Conservation (phyloP, 805 yeast species). For the Kuraishia floccosa region DNA sequence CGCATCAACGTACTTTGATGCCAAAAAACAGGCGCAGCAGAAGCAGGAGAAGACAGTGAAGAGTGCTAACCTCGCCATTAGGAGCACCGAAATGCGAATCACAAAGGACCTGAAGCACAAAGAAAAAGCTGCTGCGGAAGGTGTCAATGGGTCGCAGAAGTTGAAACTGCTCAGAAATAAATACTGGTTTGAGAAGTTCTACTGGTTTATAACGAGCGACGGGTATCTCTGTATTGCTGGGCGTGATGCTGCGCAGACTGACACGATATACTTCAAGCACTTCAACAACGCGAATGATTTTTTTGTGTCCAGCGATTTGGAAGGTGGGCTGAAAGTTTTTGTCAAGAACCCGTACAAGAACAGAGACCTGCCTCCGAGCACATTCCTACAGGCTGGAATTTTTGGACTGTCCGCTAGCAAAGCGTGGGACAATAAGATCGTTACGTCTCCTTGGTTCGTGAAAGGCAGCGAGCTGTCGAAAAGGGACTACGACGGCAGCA, state of each 20-base stretch:
- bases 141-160: constrained; percentile 13
- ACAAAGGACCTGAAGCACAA: constrained; percentile 59
- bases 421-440: constrained; percentile 84
- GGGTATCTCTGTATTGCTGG: constrained; percentile 84
- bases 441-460: constrained; percentile 83
- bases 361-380: constrained; percentile 71
- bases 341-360: constrained; percentile 69
- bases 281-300: constrained; percentile 59
- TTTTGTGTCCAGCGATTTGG: constrained; percentile 64
- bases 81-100: constrained; percentile 73
- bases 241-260: constrained; percentile 68
- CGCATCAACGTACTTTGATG: constrained; percentile 70
- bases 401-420: constrained; percentile 70
- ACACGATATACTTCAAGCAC: constrained; percentile 69
- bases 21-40: constrained; percentile 61
- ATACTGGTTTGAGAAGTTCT: constrained; percentile 88
- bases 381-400: constrained; percentile 83
- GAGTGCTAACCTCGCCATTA: constrained; percentile 67
- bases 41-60: constrained; percentile 76
- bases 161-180: constrained; percentile 58
- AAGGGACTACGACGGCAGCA: constrained; percentile 43
- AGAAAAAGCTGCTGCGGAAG: constrained; percentile 27
- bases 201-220: constrained; percentile 90
- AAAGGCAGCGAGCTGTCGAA: constrained; percentile 59
- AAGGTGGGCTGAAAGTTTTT: constrained; percentile 65